Evolutionary conservation across 129 eudicot species (phyloP).

Genomic region (Flaveria bidentis): DNA sequence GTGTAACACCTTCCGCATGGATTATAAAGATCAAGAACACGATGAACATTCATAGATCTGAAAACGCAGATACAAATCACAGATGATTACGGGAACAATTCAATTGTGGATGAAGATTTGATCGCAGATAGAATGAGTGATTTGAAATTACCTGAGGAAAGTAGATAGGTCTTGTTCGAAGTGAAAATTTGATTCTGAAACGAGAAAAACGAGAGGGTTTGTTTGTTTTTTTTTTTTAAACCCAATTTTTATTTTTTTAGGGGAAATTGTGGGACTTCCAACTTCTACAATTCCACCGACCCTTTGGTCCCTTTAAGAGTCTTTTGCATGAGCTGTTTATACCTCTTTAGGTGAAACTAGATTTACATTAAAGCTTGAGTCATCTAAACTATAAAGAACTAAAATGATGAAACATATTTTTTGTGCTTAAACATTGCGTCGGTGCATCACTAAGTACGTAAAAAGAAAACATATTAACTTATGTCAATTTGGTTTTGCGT

Average conservation of each 20-base stretch:
- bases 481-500: too few relatives aligned
- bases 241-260: neutral
- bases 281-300: conserved; percentile 9
- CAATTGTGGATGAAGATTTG: neutral
- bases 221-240: neutral
- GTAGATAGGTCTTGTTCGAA: neutral
- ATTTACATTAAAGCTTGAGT: too few relatives aligned
- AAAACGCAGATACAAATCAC: neutral
- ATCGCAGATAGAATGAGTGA: neutral
- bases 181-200: neutral
- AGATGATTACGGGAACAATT: neutral
- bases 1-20: neutral
- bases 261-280: neutral
- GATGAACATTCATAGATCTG: conserved; percentile 8
- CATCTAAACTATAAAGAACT: too few relatives aligned
- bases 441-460: too few relatives aligned
- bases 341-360: too few relatives aligned
- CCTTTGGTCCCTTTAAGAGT: too few relatives aligned
- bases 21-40: neutral
- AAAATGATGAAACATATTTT: too few relatives aligned
- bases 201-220: neutral
- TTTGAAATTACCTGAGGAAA: conserved; percentile 3
- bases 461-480: too few relatives aligned
- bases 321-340: too few relatives aligned
- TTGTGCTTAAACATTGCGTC: too few relatives aligned